A percentile compares a stretch with the other conserved stretches of the same genome.
Conservation (phyloP, 2,329 filamentous ascomycete species). For the Aspergillus candidus region DNA sequence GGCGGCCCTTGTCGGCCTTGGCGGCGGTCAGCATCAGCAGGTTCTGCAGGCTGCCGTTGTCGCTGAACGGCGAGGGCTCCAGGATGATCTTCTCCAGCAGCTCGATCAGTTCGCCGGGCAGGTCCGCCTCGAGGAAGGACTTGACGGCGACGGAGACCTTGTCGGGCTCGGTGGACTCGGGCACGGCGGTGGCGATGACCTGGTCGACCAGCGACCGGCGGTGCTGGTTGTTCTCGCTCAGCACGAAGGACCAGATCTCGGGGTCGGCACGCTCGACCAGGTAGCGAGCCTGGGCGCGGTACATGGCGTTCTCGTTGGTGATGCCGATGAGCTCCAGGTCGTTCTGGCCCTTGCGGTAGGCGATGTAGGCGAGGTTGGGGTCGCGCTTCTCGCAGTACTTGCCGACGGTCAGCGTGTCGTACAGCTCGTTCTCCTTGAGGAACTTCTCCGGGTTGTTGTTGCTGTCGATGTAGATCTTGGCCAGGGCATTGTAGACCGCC, state of each 20-base stretch:
- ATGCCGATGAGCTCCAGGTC: constrained; percentile 95
- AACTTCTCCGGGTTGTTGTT: constrained; percentile 99
- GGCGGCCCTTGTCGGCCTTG: constrained; percentile 88
- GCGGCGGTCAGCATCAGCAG: constrained; percentile 92
- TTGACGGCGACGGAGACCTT: constrained; percentile 94
- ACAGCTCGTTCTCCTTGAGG: constrained; percentile 93
- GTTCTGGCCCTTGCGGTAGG: constrained; percentile 94
- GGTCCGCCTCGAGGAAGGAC: constrained; percentile 82
- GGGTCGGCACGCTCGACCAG: constrained; percentile 80
- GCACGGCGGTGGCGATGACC: constrained; percentile 90
- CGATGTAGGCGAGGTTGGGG: constrained; percentile 89
- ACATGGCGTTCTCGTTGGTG: constrained; percentile 99
- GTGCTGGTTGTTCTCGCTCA: constrained; percentile 93
- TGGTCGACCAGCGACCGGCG: constrained; percentile 91
- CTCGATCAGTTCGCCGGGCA: constrained; percentile 92
- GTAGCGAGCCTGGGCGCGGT: constrained; percentile 93
- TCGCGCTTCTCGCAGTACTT: constrained; percentile 99
- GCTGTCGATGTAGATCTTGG: constrained; percentile 98
- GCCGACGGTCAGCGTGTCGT: constrained; percentile 84
- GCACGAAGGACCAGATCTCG: constrained; percentile 91
- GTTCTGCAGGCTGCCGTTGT: constrained; percentile 95
- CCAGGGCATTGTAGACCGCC: constrained; percentile 92
- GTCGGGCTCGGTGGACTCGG: constrained; percentile 83
- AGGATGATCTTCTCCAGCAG: constrained; percentile 98
- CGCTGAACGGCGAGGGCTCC: constrained; percentile 98